Evolutionary conservation across 2,329 filamentous ascomycete species (phyloP).

Genomic region (Cephalotrichum gorgonifer): DNA sequence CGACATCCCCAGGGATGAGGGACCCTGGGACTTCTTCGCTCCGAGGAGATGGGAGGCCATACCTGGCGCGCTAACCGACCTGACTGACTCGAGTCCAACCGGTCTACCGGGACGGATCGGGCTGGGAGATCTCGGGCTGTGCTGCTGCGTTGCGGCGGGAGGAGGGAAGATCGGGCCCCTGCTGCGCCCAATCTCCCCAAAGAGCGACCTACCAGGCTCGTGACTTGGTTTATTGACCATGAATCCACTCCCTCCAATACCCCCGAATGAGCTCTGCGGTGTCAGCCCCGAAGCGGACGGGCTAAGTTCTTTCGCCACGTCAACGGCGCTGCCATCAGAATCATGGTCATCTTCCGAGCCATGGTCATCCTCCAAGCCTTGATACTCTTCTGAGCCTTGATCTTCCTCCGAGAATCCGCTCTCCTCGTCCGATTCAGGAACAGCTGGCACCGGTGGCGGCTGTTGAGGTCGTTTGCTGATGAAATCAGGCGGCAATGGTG

Average conservation of each 20-base stretch:
- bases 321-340: conserved; percentile 50
- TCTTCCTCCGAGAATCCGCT: conserved; percentile 35
- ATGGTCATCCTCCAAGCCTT: conserved; percentile 29
- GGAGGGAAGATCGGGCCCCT: conserved; percentile 38
- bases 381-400: no score
- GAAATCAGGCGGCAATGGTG: conserved; percentile 29
- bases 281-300: conserved; percentile 37
- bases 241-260: conserved; percentile 2
- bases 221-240: conserved; percentile 24
- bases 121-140: conserved; percentile 64
- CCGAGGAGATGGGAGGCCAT: conserved; percentile 45
- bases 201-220: conserved; percentile 33
- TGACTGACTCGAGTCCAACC: conserved; percentile 40
- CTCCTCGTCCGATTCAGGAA: conserved; percentile 26
- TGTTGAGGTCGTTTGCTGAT: conserved; percentile 9
- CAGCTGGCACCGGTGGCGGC: conserved; percentile 17
- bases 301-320: conserved; percentile 54
- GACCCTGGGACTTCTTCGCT: background rate
- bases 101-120: conserved; percentile 40
- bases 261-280: conserved; percentile 49
- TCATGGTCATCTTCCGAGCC: conserved; percentile 37
- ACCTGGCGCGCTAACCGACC: conserved; percentile 51
- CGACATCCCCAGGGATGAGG: conserved; percentile 6
- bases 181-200: conserved; percentile 30
- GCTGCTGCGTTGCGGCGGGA: conserved; percentile 39